Base-by-base conservation (phyloP, 2,329 filamentous ascomycete genomes). In the Penicillium sp. region DNA sequence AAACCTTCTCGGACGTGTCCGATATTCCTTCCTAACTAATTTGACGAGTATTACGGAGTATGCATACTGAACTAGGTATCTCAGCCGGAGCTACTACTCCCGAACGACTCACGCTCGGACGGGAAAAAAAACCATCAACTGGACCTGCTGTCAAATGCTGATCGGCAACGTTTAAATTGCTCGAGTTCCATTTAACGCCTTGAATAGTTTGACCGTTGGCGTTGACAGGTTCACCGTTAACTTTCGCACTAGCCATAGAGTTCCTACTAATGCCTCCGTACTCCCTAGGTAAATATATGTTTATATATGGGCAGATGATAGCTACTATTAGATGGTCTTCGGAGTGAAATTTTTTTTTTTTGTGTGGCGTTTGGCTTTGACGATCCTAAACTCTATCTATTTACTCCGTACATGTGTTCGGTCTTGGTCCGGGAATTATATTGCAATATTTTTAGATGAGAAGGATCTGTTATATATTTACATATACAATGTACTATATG, bases 121-220 rank as follows among this genome's bases (percentile, higher is more conserved):
- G 6, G 17, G n/a, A 6, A 23, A 37, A 53, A 29, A 37, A 54
- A 23, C 1, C 29, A 25, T 50, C 12, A 42, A 23, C 7, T 21
- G 25, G 27, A 48, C 33, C 43, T 37, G 49, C 42, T 48, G 55
- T 49, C 55, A 57, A 42, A 56, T 42, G 43, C 33, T 49, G 54
- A 59, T 48, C 38, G 49, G 37, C 50, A 59, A 48, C 27, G 27
- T 29, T 35, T 43, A 53, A 57, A 57, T 57, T 48, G n/a, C 50
- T 17, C 15, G 5, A 38, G 42, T 48, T n/a, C 42, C 27, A 54
- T 51, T 48, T 35, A 29, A 35, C 17, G 13, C 49, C 49, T 37
- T 56, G 47, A 45, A 17, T 33, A 46, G 37, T 21, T 17, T 56
- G 29, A 6, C n/a, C 15, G 12, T 43, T 49, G 31, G 31, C 12